Conservation (phyloP, 2,329 filamentous ascomycete genomes). For the Xylariales sp. region DNA sequence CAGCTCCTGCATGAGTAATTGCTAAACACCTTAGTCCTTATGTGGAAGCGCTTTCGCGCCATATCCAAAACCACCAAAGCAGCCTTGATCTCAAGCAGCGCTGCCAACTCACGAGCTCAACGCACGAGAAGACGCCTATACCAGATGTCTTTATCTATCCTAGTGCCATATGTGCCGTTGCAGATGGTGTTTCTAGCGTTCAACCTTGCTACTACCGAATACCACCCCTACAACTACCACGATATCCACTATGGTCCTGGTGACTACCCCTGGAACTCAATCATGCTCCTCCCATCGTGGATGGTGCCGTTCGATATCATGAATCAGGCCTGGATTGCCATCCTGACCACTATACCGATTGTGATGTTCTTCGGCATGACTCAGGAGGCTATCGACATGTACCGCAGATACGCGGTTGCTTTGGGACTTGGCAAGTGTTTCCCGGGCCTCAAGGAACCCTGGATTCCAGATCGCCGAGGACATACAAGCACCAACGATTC, state of each 20-base stretch:
- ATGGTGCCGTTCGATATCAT: conserved; percentile 33
- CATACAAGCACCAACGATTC: not conserved
- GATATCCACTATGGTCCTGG: conserved; percentile 33
- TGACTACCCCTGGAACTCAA: conserved; percentile 40
- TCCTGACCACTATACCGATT: conserved; percentile 42
- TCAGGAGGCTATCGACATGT: conserved; percentile 47
- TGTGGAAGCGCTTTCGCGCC: conserved; percentile 42
- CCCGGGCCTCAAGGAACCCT: not conserved
- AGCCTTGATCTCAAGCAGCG: conserved; percentile 35
- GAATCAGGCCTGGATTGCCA: conserved; percentile 45
- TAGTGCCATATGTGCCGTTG: conserved; percentile 48
- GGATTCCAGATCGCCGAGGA: not conserved
- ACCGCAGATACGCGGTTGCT: conserved; percentile 28
- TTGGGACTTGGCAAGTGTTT: conserved; percentile 12
- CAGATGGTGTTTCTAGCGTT: conserved; percentile 33
- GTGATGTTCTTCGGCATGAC: conserved; percentile 53
- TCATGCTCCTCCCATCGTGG: conserved; percentile 40
- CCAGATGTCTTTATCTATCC: conserved; percentile 47
- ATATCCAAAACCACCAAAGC: conserved; percentile 37
- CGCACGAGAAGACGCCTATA: conserved; percentile 50
- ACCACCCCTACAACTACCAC: conserved; percentile 35
- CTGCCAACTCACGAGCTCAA: conserved; percentile 37
- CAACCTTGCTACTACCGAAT: conserved; percentile 32
- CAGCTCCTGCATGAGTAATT: too few relatives aligned
- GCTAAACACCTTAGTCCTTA: conserved; percentile 26